These are phyloP conservation scores for Cystobasidium onofrii DNA, from an alignment of 768 basidiomycete species.

Conservation along the genomic window DNA sequence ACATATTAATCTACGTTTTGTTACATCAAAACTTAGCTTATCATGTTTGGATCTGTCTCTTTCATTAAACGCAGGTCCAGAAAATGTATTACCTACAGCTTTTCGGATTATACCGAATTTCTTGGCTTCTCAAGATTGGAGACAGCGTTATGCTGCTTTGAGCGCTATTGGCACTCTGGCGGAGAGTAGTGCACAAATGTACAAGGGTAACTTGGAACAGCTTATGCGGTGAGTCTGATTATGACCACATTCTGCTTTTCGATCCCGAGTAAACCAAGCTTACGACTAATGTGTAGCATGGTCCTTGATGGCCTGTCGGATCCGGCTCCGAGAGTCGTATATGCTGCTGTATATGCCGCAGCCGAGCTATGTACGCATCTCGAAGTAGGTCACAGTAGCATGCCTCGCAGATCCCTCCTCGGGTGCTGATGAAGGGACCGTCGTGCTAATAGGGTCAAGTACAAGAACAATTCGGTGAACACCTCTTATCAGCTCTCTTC, in stretches of 20 bases:
- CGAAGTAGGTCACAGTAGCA: not conserved
- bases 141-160: constrained; percentile 1
- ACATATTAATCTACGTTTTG: too few relatives aligned
- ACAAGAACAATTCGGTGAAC: constrained; percentile 14
- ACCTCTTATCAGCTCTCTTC: not conserved
- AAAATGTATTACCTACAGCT: not conserved
- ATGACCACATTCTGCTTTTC: not conserved
- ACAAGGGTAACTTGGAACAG: not conserved
- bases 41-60: too few relatives aligned
- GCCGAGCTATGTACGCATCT: constrained; percentile 21
- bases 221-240: not conserved
- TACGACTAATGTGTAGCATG: not conserved
- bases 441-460: not conserved
- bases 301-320: constrained; percentile 6
- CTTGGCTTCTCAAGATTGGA: constrained; percentile 2
- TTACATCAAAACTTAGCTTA: too few relatives aligned
- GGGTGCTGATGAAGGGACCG: too few relatives aligned
- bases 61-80: too few relatives aligned
- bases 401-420: too few relatives aligned
- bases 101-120: not conserved
- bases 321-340: not conserved
- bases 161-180: constrained; percentile 27
- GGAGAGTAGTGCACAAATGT: not conserved
- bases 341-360: constrained; percentile 4
- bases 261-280: not conserved